phyloP scores from a whole-genome alignment of 2,329 filamentous ascomycete genomes.

The Diaporthe batatas region DNA sequence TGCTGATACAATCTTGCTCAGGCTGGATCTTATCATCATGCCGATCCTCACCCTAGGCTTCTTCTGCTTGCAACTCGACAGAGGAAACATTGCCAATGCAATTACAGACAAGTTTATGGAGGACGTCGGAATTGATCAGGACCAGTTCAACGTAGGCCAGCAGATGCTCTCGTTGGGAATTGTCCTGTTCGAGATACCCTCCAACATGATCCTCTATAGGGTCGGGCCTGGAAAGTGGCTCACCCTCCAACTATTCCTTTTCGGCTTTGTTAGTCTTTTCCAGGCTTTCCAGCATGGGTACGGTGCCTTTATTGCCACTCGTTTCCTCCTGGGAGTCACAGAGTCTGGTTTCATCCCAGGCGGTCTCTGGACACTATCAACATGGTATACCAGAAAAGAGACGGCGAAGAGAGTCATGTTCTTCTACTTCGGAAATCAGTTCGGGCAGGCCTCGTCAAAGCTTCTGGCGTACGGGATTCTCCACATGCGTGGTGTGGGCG shows the following conservation, averaged over 20 bases:
- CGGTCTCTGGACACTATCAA: slow-evolving; percentile 61
- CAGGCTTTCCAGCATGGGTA: slow-evolving; percentile 56
- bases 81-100: slow-evolving; percentile 56
- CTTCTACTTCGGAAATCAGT: slow-evolving; percentile 61
- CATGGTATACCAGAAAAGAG: slow-evolving; percentile 62
- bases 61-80: slow-evolving; percentile 41
- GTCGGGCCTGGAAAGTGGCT: slow-evolving; percentile 53
- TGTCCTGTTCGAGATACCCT: slow-evolving; percentile 57
- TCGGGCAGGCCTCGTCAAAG: slow-evolving; percentile 55
- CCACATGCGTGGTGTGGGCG: slow-evolving; percentile 51
- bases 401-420: slow-evolving; percentile 60
- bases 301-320: slow-evolving; percentile 53
- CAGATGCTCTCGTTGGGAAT: slow-evolving; percentile 64
- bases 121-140: slow-evolving; percentile 62
- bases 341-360: slow-evolving; percentile 62
- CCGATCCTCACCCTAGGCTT: slow-evolving; percentile 40
- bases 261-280: slow-evolving; percentile 55
- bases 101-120: slow-evolving; percentile 63
- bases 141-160: slow-evolving; percentile 66
- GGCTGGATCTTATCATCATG: slow-evolving; percentile 41
- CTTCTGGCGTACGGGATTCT: slow-evolving; percentile 59
- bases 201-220: slow-evolving; percentile 48
- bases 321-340: slow-evolving; percentile 53
- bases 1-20: slow-evolving; percentile 1
- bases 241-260: slow-evolving; percentile 10